Evolutionary conservation across 805 yeast species (phyloP).

Genomic region (Candida odintsovae): DNA sequence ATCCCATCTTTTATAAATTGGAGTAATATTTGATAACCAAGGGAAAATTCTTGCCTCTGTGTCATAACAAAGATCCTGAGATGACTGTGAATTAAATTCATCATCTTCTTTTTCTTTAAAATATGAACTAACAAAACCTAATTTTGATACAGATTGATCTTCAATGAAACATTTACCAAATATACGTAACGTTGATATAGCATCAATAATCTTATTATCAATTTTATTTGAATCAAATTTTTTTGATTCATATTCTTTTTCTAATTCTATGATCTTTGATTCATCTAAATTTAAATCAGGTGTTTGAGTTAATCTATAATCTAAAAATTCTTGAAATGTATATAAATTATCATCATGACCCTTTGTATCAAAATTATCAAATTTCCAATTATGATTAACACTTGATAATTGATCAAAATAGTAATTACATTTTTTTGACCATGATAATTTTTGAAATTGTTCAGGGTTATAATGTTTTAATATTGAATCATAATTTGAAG

Average conservation of each 20-base stretch:
- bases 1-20: constrained; percentile 31
- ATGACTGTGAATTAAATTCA: neutral
- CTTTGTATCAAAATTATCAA: constrained; percentile 14
- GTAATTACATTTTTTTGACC: constrained; percentile 13
- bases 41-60: constrained; percentile 31
- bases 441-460: constrained; percentile 3
- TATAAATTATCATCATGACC: constrained; percentile 19
- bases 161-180: constrained; percentile 21
- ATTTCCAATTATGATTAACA: constrained; percentile 13
- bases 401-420: constrained; percentile 12
- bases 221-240: constrained; percentile 6
- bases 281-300: constrained; percentile 6
- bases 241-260: constrained; percentile 10
- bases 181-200: constrained; percentile 14
- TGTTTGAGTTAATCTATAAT: constrained; percentile 1
- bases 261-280: constrained; percentile 4
- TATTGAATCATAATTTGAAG: constrained; percentile 14
- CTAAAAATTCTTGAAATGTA: constrained; percentile 13
- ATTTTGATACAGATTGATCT: neutral
- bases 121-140: neutral
- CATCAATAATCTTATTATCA: constrained; percentile 17
- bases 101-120: constrained; percentile 6
- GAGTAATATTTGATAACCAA: constrained; percentile 28
- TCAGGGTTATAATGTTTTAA: constrained; percentile 2
- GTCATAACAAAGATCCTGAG: constrained; percentile 13